phyloP scores from a whole-genome alignment of 768 basidiomycete genomes.

The Chalciporus chontae region DNA sequence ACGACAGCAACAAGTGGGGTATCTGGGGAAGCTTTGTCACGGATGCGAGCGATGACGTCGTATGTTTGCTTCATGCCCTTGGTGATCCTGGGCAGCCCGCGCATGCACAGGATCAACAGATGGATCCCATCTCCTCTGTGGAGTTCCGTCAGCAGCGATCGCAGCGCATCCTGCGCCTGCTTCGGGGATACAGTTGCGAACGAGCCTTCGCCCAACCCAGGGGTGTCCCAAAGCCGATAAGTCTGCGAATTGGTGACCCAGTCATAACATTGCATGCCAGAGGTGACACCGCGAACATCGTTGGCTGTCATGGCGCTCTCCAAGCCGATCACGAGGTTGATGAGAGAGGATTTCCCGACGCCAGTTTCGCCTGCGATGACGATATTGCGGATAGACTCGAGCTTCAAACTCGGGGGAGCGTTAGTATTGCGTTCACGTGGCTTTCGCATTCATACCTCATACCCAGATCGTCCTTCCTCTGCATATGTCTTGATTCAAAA shows the following conservation, averaged over 20 bases:
- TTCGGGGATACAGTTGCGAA: slow-evolving; percentile 22
- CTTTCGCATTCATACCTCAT: slow-evolving; percentile 1
- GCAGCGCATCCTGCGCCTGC: slow-evolving; percentile 23
- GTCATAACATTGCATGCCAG: slow-evolving; percentile 17
- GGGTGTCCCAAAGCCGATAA: slow-evolving; percentile 32
- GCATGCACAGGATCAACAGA: slow-evolving; percentile 27
- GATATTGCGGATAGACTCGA: slow-evolving; percentile 24
- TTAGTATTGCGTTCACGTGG: slow-evolving; percentile 5
- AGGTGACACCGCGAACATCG: slow-evolving; percentile 23
- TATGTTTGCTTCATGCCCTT: slow-evolving; percentile 28
- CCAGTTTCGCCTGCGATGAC: slow-evolving; percentile 29
- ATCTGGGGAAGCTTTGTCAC: slow-evolving; percentile 14
- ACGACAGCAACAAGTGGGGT: slow-evolving; percentile 26
- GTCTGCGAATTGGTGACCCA: slow-evolving; percentile 12
- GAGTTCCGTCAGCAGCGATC: slow-evolving; percentile 24
- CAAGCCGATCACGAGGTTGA: slow-evolving; percentile 26
- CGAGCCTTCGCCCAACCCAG: slow-evolving; percentile 29
- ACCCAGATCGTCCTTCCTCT: not conserved
- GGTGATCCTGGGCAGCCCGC: slow-evolving; percentile 24
- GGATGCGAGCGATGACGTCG: slow-evolving; percentile 18
- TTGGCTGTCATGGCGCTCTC: slow-evolving; percentile 22
- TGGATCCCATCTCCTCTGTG: slow-evolving; percentile 18
- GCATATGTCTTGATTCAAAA: not conserved
- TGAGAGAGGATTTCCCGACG: slow-evolving; percentile 30
- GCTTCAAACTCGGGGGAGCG: slow-evolving; percentile 2